These are phyloP conservation scores for Zygosaccharomyces bailii DNA, from an alignment of 805 yeast species.

Conservation along the genomic window DNA sequence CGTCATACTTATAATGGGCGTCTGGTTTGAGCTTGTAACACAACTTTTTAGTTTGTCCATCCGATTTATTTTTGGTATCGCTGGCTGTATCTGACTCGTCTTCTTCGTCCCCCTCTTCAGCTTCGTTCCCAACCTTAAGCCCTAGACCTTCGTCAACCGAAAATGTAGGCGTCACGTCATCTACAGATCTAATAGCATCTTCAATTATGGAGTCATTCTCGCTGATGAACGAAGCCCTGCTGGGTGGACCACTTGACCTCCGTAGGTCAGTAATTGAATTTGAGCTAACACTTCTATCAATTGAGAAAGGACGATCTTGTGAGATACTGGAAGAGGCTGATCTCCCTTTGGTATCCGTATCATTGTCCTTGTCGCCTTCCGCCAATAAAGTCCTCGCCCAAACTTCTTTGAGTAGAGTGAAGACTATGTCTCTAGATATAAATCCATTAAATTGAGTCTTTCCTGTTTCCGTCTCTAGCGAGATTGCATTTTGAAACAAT, in stretches of 20 bases:
- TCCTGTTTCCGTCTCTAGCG: slow-evolving; percentile 59
- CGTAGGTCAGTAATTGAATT: slow-evolving; percentile 9
- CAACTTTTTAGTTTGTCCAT: slow-evolving; percentile 21
- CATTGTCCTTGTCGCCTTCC: slow-evolving; percentile 12
- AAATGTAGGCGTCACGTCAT: slow-evolving; percentile 33
- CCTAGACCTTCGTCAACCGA: slow-evolving; percentile 13
- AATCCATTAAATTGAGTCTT: slow-evolving; percentile 85
- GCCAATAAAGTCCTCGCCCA: slow-evolving; percentile 47
- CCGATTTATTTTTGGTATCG: slow-evolving; percentile 25
- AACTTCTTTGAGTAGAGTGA: slow-evolving; percentile 61
- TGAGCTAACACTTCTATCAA: slow-evolving; percentile 5
- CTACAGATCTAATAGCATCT: slow-evolving; percentile 44
- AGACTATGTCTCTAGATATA: slow-evolving; percentile 73
- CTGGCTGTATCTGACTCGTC: slow-evolving; percentile 28
- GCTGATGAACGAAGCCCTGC: slow-evolving; percentile 26
- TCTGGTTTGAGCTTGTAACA: slow-evolving; percentile 36
- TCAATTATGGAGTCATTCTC: slow-evolving; percentile 30
- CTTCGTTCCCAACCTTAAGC: slow-evolving; percentile 25
- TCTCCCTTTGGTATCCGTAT: background rate
- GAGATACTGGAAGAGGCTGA: slow-evolving; percentile 6
- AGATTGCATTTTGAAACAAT: slow-evolving; percentile 84
- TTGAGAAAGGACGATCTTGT: slow-evolving; percentile 1
- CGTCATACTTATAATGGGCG: slow-evolving; percentile 47
- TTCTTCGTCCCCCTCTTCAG: slow-evolving; percentile 29
- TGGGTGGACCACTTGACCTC: slow-evolving; percentile 23